Percentiles rank a stretch among this genome's conserved stretches.
phyloP scores from a whole-genome alignment of 148 eudicot genomes.

The Gaultheria prostrata region DNA sequence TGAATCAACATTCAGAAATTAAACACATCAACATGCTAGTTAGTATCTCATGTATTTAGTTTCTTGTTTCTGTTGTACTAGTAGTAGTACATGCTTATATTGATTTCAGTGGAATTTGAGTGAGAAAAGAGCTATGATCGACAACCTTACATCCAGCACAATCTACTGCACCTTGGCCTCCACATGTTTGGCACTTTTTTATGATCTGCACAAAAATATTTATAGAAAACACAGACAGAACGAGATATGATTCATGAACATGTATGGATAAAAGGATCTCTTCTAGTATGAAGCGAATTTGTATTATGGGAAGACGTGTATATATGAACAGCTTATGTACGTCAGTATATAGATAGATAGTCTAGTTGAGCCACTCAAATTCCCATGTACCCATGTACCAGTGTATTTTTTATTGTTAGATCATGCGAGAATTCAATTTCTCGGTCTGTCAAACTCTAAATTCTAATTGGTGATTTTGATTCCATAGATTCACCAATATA shows the following conservation, averaged over 20 bases:
- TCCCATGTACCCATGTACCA: too few relatives aligned
- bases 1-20: conserved; percentile 16
- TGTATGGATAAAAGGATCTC: background rate
- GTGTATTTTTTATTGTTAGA: too few relatives aligned
- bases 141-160: conserved; percentile 91
- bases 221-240: background rate
- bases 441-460: too few relatives aligned
- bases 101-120: background rate
- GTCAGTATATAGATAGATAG: background rate
- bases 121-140: background rate
- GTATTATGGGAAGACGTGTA: background rate
- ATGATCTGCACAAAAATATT: conserved; percentile 31
- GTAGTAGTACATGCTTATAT: background rate
- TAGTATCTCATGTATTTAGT: background rate
- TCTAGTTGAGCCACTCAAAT: too few relatives aligned
- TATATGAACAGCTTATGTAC: background rate
- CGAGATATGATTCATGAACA: background rate
- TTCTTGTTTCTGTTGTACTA: background rate
- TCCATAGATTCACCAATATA: background rate
- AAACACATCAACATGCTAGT: background rate
- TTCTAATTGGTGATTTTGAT: too few relatives aligned
- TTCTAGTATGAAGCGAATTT: background rate
- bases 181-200: conserved; percentile 61
- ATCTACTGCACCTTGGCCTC: conserved; percentile 77
- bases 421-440: too few relatives aligned